Evolutionary conservation across 495 filamentous ascomycete genomes (phyloP).

Genomic region (Aspergillus wentii): DNA sequence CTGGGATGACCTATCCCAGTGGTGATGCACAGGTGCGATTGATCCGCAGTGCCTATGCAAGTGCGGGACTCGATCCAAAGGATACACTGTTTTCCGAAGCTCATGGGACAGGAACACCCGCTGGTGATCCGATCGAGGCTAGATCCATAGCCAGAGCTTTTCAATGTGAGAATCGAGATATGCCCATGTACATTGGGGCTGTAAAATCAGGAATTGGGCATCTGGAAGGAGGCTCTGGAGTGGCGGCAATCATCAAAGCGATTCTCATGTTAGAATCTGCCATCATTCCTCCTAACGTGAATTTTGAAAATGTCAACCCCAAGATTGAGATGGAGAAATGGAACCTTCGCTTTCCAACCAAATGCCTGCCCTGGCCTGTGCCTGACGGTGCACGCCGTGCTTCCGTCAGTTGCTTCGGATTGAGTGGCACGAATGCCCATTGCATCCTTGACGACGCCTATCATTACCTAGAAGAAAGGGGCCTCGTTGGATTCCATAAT

Average conservation of each 20-base stretch:
- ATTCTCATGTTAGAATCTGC: constrained; percentile 42
- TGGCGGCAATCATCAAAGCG: constrained; percentile 50
- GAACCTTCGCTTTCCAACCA: constrained; percentile 4
- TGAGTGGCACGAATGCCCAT: constrained; percentile 19
- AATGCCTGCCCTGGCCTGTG: constrained; percentile 5
- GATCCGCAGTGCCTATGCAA: constrained; percentile 19
- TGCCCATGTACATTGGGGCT: constrained; percentile 25
- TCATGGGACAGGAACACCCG: constrained; percentile 37
- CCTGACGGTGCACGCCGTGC: constrained; percentile 9
- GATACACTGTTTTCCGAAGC: constrained; percentile 17
- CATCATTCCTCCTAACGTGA: constrained; percentile 45
- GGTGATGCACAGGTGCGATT: constrained; percentile 18
- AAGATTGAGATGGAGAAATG: constrained; percentile 8
- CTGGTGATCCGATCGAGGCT: constrained; percentile 8
- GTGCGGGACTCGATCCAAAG: constrained; percentile 20
- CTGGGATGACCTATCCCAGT: constrained; percentile 12
- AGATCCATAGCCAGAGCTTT: constrained; percentile 3
- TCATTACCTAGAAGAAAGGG: constrained; percentile 7
- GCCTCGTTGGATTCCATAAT: not conserved
- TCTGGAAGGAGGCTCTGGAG: constrained; percentile 29
- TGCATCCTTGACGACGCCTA: constrained; percentile 17
- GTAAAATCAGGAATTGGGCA: constrained; percentile 44
- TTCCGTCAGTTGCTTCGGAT: constrained; percentile 21
- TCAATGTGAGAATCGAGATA: not conserved
- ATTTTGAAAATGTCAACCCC: constrained; percentile 43